Evolutionary conservation across 305 asterid species (phyloP), one percentile per base, ranked within the genome.

Genomic region (Caryopteris hybrid): DNA sequence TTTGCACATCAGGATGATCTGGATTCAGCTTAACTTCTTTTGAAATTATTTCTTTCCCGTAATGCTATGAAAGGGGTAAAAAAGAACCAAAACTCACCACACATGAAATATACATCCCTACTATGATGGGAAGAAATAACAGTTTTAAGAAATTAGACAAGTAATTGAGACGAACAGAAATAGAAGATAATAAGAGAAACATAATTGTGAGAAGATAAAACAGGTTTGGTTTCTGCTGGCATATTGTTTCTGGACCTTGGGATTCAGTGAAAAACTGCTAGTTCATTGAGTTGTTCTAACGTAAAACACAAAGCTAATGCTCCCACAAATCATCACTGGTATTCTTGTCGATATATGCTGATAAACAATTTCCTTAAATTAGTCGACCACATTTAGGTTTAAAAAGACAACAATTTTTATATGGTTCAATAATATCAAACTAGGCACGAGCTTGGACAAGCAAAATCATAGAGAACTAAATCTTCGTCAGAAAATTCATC

Each of bases 1-100:
- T 61, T 33, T 69, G 41, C 53, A 69, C 61, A 59, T 69, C 68
- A 59, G 68, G 65, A 60, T 69, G 74, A 25, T 60, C 74, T 36
- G 68, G 17, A 36, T 69, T 62, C 68, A 69, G 53, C 68, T 60
- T 57, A 69, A 69, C 62, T 61, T 60, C 74, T 34, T 59, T 60
- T 0, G 62, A 57, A 17, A 69, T 69, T 50, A 69, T 69, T 60
- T 69, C 74, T 53, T 60, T 60, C 8, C 74, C 68, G 17, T 69
- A 60, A 60, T 18, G 68, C 74, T 69, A 57, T 3, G 53, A 22
- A 36, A 57, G 22, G 51, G 46, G 48, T 17, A 34, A 34, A 31
- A 48, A 50, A 21, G 46, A 48, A 60, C 36, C 45, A 60, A 47
- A 25, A 36, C 2, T 36, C 11, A 58, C 23, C 17, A 21, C 13